These are phyloP conservation scores for Populus hybrid DNA, from an alignment of 441 rosid genomes.

Conservation along the genomic window DNA sequence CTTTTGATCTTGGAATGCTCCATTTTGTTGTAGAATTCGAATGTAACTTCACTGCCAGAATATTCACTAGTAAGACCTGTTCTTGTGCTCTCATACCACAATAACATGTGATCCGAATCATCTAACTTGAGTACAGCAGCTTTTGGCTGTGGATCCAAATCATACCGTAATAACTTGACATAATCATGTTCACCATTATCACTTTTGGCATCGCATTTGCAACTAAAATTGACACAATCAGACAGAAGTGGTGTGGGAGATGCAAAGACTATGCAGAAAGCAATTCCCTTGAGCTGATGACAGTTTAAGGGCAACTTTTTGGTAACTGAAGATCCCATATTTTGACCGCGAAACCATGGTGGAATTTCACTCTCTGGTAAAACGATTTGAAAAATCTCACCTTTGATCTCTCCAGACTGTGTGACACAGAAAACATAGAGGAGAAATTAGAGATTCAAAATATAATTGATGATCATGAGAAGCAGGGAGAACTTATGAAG, in stretches of 20 bases:
- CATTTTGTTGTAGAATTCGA: neutral
- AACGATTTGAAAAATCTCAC: neutral
- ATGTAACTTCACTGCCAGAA: neutral
- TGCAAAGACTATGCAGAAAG: constrained; percentile 13
- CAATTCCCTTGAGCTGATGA: constrained; percentile 5
- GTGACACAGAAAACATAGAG: too few species aligned
- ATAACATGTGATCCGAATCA: constrained; percentile 1
- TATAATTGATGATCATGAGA: neutral
- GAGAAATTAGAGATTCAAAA: neutral
- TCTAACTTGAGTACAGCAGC: neutral
- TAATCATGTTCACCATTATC: neutral
- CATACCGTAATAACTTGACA: neutral
- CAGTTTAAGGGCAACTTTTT: neutral
- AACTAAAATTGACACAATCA: neutral
- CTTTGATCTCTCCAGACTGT: neutral
- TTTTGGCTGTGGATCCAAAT: neutral
- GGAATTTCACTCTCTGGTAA: constrained; percentile 21
- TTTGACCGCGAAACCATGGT: neutral
- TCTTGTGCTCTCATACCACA: neutral
- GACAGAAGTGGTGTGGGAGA: neutral
- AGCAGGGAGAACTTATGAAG: neutral
- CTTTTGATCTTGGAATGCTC: neutral
- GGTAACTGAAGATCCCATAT: constrained; percentile 3
- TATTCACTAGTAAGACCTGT: neutral
- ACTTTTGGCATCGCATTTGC: neutral